Base-by-base conservation (phyloP, 139 green algal genomes). In the Mesotaenium endlicherianum region DNA sequence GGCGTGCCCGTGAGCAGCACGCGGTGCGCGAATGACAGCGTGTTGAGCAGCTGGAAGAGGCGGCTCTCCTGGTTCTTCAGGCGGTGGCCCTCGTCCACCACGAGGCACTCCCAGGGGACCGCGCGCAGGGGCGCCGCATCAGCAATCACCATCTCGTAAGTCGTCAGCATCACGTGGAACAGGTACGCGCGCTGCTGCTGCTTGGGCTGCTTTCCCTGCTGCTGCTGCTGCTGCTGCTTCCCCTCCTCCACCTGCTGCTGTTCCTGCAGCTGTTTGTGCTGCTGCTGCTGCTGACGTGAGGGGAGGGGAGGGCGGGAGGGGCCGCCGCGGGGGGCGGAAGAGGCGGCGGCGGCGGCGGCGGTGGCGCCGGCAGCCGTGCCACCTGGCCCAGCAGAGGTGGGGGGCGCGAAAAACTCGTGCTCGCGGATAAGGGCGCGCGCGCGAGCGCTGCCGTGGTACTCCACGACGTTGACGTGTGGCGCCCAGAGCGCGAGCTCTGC, bases 1-100 rank as follows among this genome's bases (percentile, higher is more conserved):
- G 94, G 94, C 34, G 93, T 97, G 70, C 94, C 92, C 26, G 95
- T 98, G 17, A 98, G 82, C n/a, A 98, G 92, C 84, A 98, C 90
- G 91, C 95, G 95, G 89, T 94, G 94, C 47, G 87, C 85, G 38
- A 82, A 83, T 34, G 57, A 74, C 83, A 92, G 93, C 30, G 58
- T 83, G 34, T 84, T 76, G 11, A 89, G 79, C 44, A 64, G 16
- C 26, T 31, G 76, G 47, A 83, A 89, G 3, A 89, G 68, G 71
- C 83, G 83, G 43, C 64, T 84, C 79, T 81, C 67, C 31, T 30
- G 36, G 87, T 97, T 98, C 90, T 98, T 98, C 20, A 98, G 91
- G 40, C 95, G 41, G 75, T 92, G 90, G 42, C 83, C 90, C 77
- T 93, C 90, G 70, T 98, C 95, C 49, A 97, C 94, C 42, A 97